These are phyloP conservation scores for Trichoderma aggressivum DNA, from an alignment of 2,329 filamentous ascomycete genomes.

Conservation along the genomic window DNA sequence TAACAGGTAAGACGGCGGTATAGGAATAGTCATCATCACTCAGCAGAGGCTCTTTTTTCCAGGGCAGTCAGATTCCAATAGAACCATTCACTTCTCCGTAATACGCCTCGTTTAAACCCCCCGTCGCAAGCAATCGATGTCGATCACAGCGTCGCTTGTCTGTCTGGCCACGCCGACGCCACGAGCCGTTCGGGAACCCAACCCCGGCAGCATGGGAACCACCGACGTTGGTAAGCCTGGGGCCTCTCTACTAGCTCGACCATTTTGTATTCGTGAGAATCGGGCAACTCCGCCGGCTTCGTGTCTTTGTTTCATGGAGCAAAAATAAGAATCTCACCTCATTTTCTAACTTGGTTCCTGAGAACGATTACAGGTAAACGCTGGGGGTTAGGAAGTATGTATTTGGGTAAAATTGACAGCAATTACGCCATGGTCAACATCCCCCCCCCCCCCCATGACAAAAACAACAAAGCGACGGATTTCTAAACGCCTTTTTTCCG, in stretches of 20 bases:
- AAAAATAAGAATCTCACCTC: neutral
- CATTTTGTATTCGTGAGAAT: neutral
- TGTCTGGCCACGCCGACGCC: neutral
- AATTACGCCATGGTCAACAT: neutral
- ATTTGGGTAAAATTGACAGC: neutral
- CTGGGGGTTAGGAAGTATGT: no score
- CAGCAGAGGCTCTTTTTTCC: neutral
- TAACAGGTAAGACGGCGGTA: neutral
- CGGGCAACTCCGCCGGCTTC: neutral
- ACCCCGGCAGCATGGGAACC: neutral
- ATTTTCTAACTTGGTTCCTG: neutral
- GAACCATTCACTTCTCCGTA: neutral
- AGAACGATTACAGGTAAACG: neutral
- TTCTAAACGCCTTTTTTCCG: neutral
- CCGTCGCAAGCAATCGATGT: neutral
- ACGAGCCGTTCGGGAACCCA: neutral
- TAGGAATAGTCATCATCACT: neutral
- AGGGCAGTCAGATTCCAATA: neutral
- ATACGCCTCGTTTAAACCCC: neutral
- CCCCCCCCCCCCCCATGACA: neutral
- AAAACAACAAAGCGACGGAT: neutral
- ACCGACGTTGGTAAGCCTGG: neutral
- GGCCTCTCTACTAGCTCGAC: neutral
- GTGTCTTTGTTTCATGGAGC: neutral
- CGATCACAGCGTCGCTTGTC: constrained; percentile 1